Evolutionary conservation across 345 rosid species (phyloP), one percentile per base, ranked within the genome.

Genomic region (Acer campestre): DNA sequence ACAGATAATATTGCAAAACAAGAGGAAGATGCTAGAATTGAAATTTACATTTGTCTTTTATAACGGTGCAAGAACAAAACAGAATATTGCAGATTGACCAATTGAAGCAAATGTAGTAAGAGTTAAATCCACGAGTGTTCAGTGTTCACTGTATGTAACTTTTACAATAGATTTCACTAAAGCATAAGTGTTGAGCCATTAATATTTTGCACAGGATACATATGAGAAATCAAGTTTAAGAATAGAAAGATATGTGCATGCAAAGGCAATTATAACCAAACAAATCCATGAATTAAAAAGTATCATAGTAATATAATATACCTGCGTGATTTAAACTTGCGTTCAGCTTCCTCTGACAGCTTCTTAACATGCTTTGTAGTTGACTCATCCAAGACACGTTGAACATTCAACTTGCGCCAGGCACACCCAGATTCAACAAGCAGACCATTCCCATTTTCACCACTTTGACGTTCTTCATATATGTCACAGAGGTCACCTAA

Each of bases 391-490:
- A 96, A 84, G 80, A 89, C 80, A 67, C 98, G 92, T 79, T 94
- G 97, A 77, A 95, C 93, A 70, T 95, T 93, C 76, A 96, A 73
- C 83, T 96, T 94, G 49, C 97, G 89, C 97, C 98, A 96, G 49
- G 97, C 95, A 92, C 88, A 83, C 61, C 99, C 99, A 81, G 98
- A 88, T 87, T 96, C 98, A 84, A 96, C 85, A 79, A 94, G 90
- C 83, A 92, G 76, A 82, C 98, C 98, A 73, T 90, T 85, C 75
- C 94, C 95, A 82, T 86, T 94, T 87, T 89, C 94, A 75, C 93
- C 90, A 83, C 90, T 86, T 81, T 86, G 86, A 67, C 83, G 83
- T 80, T 94, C 94, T 89, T 94, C 97, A 77, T 93, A 96, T 74
- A 92, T 94, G 84, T 92, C 98, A 90, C 94, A 92, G 42, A 90